phyloP scores from a whole-genome alignment of 2,329 filamentous ascomycete genomes.

The Ploettnerulaceae sp. region DNA sequence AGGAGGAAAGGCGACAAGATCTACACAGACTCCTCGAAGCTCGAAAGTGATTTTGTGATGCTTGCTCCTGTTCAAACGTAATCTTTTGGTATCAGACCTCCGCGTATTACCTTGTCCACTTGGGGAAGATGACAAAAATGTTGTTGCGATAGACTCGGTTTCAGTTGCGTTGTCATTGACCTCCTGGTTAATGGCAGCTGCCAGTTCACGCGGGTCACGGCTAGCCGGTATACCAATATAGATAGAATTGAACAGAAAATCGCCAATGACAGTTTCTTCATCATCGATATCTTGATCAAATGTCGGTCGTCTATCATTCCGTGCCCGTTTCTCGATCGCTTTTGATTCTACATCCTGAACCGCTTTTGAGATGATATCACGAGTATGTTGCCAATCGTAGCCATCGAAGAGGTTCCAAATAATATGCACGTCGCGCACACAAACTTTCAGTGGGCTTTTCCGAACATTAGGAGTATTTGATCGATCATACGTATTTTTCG shows the following conservation, averaged over 20 bases:
- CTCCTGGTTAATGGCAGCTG: conserved; percentile 79
- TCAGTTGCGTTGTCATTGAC: conserved; percentile 84
- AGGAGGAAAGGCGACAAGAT: conserved; percentile 75
- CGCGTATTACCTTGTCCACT: conserved; percentile 41
- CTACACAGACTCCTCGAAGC: conserved; percentile 75
- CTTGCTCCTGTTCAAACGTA: conserved; percentile 79
- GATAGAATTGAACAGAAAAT: conserved; percentile 97
- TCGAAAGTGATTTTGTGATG: conserved; percentile 96
- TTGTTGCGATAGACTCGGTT: conserved; percentile 82
- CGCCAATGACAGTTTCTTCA: conserved; percentile 81
- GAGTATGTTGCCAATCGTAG: conserved; percentile 89
- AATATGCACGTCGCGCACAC: conserved; percentile 79
- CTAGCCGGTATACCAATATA: conserved; percentile 91
- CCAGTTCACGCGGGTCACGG: conserved; percentile 75
- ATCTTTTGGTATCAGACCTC: conserved; percentile 45
- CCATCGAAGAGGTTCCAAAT: conserved; percentile 99
- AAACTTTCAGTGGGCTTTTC: conserved; percentile 68
- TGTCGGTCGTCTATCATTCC: conserved; percentile 49
- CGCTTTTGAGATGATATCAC: conserved; percentile 79
- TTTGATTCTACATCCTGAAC: conserved; percentile 83
- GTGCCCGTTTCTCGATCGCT: conserved; percentile 68
- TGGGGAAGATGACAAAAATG: conserved; percentile 58
- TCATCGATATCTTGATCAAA: conserved; percentile 66
- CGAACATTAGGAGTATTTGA: conserved; percentile 56
- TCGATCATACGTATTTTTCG: conserved; percentile 67